Evolutionary conservation across 1,139 yeast genomes (phyloP).

Genomic region (Scheffersomyces illinoinensis): DNA sequence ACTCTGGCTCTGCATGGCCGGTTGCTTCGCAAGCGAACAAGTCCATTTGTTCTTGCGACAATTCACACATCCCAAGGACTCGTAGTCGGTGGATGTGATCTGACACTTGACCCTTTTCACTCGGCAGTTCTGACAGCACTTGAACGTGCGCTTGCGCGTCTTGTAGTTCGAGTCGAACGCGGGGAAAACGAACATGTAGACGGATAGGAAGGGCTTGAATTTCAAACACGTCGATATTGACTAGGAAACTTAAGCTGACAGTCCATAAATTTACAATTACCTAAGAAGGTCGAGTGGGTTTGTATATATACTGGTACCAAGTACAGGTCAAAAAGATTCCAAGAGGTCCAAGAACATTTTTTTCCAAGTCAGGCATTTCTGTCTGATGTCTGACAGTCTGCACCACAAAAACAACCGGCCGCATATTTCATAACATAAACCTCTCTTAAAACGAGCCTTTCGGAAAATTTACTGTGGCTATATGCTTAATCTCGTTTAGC

Average conservation of each 20-base stretch:
- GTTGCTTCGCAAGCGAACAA: constrained; percentile 8
- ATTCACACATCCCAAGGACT: constrained; percentile 37
- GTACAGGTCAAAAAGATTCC: background rate
- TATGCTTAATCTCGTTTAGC: too few species aligned
- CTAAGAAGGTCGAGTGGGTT: background rate
- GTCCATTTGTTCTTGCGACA: constrained; percentile 20
- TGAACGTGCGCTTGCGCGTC: constrained; percentile 53
- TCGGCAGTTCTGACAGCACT: constrained; percentile 54
- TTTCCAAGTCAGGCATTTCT: background rate
- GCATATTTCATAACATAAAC: background rate
- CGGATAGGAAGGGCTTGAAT: background rate
- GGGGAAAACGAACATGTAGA: constrained; percentile 53
- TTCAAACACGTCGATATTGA: background rate
- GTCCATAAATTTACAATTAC: background rate
- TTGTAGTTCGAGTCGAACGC: constrained; percentile 58
- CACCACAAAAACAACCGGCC: background rate
- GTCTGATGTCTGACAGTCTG: background rate
- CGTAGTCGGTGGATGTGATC: constrained; percentile 35
- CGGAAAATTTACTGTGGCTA: too few species aligned
- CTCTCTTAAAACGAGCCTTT: too few species aligned
- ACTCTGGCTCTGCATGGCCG: background rate
- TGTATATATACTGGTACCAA: background rate
- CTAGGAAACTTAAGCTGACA: background rate
- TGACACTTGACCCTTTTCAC: constrained; percentile 40
- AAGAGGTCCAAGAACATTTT: background rate